phyloP scores from a whole-genome alignment of 2,329 filamentous ascomycete species.

The Botryosphaeria dothidea region DNA sequence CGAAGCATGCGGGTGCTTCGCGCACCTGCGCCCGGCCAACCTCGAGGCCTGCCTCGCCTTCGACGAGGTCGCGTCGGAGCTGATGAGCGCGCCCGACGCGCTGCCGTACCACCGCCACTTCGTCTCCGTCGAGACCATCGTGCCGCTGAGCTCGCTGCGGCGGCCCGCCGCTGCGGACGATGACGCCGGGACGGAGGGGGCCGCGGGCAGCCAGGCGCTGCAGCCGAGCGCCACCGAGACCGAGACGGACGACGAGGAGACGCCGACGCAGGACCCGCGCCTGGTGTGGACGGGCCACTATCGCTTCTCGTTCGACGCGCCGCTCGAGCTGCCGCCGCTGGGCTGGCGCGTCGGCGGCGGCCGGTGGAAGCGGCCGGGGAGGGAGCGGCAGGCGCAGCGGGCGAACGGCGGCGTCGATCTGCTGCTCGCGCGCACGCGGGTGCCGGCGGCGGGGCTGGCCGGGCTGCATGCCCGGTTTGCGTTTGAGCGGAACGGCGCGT shows the following conservation, averaged over 20 bases:
- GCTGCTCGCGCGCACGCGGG: neutral
- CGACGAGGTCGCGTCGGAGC: constrained; percentile 1
- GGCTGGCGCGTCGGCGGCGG: neutral
- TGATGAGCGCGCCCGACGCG: neutral
- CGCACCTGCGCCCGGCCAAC: constrained; percentile 1
- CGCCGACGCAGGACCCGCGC: neutral
- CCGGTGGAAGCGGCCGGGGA: neutral
- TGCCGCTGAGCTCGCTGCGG: neutral
- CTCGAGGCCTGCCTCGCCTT: constrained; percentile 7
- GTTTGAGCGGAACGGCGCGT: constrained; percentile 3
- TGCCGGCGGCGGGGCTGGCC: neutral
- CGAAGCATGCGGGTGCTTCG: neutral
- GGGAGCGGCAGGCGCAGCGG: neutral
- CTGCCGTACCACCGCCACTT: constrained; percentile 2
- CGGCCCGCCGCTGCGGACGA: neutral
- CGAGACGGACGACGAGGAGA: neutral
- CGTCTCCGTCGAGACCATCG: constrained; percentile 1
- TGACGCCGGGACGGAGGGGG: neutral
- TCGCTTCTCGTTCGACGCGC: neutral
- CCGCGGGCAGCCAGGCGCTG: neutral
- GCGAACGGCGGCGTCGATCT: neutral
- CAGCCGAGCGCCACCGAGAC: constrained; percentile 3
- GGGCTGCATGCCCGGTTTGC: neutral
- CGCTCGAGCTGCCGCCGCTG: constrained; percentile 1
- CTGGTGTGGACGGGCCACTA: constrained; percentile 9